These are phyloP conservation scores for Fagopyrum esculentum DNA, from an alignment of 148 eudicot species.

Conservation along the genomic window DNA sequence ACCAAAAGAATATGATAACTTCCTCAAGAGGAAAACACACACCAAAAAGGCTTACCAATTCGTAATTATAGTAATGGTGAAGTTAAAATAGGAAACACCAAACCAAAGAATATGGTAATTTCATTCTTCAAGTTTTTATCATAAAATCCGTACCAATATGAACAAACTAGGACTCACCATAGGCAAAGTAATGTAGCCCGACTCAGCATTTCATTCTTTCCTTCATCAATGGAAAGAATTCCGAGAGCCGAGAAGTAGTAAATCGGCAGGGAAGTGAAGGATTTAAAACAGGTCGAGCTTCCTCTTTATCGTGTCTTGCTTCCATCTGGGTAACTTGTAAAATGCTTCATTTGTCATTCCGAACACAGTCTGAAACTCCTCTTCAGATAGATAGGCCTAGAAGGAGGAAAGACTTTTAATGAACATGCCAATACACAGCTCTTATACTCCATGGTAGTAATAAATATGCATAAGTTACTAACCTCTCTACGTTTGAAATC, in stretches of 20 bases:
- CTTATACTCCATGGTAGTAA: not conserved
- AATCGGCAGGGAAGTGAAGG: not conserved
- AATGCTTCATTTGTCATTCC: conserved; percentile 73
- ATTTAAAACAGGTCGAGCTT: conserved; percentile 77
- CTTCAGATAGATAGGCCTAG: conserved; percentile 84
- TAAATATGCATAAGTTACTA: conserved; percentile 13
- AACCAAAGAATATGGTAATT: conserved; percentile 10
- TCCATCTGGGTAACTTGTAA: conserved; percentile 87
- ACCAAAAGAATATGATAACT: conserved; percentile 1
- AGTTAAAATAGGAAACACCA: not conserved
- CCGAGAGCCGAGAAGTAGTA: not conserved
- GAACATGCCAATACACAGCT: not conserved
- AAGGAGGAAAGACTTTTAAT: not conserved
- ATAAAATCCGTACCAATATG: not conserved
- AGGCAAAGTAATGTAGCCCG: not conserved
- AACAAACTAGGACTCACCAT: not conserved
- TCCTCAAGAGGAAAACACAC: not conserved
- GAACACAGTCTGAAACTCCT: conserved; percentile 69
- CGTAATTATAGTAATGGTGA: conserved; percentile 1
- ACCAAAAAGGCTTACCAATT: conserved; percentile 1
- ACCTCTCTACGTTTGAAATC: conserved; percentile 99
- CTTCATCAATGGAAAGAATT: not conserved
- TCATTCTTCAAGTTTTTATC: conserved; percentile 3
- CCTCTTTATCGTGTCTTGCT: conserved; percentile 88
- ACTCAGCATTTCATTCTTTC: not conserved